Percentiles rank a stretch among this genome's conserved stretches.
These are phyloP conservation scores for Ophiostoma angusticollis DNA, from an alignment of 2,329 filamentous ascomycete species.

Conservation along the genomic window DNA sequence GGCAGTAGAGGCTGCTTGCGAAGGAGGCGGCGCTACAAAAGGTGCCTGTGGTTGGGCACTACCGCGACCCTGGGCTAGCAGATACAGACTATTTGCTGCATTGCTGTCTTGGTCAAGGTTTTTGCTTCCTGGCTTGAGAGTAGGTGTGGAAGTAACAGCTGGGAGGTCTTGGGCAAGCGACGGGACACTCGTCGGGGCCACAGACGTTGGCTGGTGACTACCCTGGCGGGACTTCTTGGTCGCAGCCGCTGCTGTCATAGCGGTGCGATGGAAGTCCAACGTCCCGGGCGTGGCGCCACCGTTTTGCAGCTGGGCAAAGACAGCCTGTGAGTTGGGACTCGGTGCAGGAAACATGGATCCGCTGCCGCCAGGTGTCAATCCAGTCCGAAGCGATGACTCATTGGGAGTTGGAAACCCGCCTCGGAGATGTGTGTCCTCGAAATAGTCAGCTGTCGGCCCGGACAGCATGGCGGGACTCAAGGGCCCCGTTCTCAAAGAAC, in stretches of 20 bases:
- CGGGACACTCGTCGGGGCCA: constrained; percentile 13
- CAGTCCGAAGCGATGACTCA: constrained; percentile 85
- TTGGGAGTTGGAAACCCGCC: constrained; percentile 89
- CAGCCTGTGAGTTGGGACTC: constrained; percentile 72
- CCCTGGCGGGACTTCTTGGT: constrained; percentile 29
- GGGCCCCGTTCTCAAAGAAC: constrained; percentile 81
- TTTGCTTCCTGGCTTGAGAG: constrained; percentile 36
- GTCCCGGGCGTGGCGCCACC: constrained; percentile 81
- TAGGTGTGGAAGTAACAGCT: constrained; percentile 23
- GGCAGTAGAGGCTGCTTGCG: constrained; percentile 37
- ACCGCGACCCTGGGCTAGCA: constrained; percentile 64
- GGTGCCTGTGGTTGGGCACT: constrained; percentile 37
- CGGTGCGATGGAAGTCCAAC: constrained; percentile 88
- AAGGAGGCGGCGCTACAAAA: constrained; percentile 30
- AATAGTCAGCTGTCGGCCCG: constrained; percentile 76
- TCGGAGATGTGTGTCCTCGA: constrained; percentile 65
- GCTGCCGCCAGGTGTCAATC: constrained; percentile 84
- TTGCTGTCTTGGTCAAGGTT: constrained; percentile 83
- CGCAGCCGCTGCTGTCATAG: constrained; percentile 63
- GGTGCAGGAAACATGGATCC: constrained; percentile 95
- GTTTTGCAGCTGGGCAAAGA: constrained; percentile 67
- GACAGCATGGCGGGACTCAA: constrained; percentile 96
- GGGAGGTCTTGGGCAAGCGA: constrained; percentile 32
- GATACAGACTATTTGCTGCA: constrained; percentile 84
- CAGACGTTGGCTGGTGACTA: constrained; percentile 17